phyloP scores from a whole-genome alignment of 495 filamentous ascomycete genomes.

The Hypoxylon fuscum region DNA sequence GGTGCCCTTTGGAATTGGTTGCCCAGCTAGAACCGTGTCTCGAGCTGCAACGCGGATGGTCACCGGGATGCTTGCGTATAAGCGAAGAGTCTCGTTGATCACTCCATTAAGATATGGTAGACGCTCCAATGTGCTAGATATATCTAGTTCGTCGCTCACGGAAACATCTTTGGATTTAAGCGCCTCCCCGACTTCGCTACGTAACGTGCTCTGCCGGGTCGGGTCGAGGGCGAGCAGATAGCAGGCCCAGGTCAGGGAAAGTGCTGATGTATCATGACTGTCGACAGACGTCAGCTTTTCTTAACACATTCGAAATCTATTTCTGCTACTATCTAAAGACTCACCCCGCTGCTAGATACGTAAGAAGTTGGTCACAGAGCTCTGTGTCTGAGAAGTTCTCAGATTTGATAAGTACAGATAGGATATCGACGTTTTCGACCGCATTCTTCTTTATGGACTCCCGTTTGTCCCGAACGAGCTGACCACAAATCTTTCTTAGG shows the following conservation, averaged over 20 bases:
- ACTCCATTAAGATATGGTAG: slow-evolving; percentile 52
- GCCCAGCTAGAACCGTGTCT: slow-evolving; percentile 67
- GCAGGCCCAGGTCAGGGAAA: slow-evolving; percentile 52
- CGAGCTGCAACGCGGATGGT: slow-evolving; percentile 66
- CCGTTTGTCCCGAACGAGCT: slow-evolving; percentile 69
- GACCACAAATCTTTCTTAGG: slow-evolving; percentile 64
- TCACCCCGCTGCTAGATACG: slow-evolving; percentile 79
- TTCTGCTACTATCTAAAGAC: slow-evolving; percentile 42
- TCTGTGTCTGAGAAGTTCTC: slow-evolving; percentile 76
- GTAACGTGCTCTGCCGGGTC: slow-evolving; percentile 47
- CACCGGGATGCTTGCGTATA: slow-evolving; percentile 49
- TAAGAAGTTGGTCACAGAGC: slow-evolving; percentile 85
- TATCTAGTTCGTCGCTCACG: slow-evolving; percentile 52
- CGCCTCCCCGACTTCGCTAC: slow-evolving; percentile 55
- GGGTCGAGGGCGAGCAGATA: slow-evolving; percentile 52
- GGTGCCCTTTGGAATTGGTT: slow-evolving; percentile 55
- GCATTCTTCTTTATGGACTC: slow-evolving; percentile 61
- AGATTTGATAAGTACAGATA: slow-evolving; percentile 76
- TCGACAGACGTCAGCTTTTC: slow-evolving; percentile 1
- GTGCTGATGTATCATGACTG: slow-evolving; percentile 69
- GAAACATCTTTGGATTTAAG: slow-evolving; percentile 59
- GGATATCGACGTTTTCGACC: slow-evolving; percentile 67
- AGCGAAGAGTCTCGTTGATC: slow-evolving; percentile 45
- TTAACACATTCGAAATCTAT: background rate
- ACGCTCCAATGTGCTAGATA: slow-evolving; percentile 46